These are phyloP conservation scores for Casuarina cunninghamiana DNA, from an alignment of 306 rosid genomes.

Conservation along the genomic window DNA sequence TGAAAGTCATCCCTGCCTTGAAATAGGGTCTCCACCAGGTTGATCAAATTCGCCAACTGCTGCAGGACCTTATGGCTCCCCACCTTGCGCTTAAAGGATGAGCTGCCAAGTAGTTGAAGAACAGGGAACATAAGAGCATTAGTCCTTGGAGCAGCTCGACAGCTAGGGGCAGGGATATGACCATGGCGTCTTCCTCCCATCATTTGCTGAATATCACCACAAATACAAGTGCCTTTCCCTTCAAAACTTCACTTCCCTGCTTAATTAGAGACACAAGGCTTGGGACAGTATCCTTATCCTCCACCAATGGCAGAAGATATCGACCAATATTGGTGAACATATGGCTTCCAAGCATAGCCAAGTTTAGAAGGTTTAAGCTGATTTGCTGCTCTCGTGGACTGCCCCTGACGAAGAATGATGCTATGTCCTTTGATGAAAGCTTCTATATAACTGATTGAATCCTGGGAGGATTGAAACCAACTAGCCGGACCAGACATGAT, in stretches of 20 bases:
- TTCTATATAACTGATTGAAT: constrained; percentile 69
- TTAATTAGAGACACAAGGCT: constrained; percentile 71
- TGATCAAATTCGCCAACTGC: constrained; percentile 77
- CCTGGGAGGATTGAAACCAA: constrained; percentile 76
- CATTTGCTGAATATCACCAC: constrained; percentile 89
- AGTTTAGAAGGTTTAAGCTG: constrained; percentile 82
- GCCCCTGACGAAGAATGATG: constrained; percentile 76
- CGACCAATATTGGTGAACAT: constrained; percentile 68
- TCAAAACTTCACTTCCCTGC: constrained; percentile 44
- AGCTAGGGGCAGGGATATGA: constrained; percentile 38
- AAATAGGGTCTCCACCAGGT: constrained; percentile 77
- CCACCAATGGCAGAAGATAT: constrained; percentile 64
- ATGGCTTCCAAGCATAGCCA: constrained; percentile 87
- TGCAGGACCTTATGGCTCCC: constrained; percentile 64
- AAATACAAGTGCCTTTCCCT: constrained; percentile 66
- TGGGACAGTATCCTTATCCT: constrained; percentile 82
- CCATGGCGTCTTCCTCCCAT: constrained; percentile 95
- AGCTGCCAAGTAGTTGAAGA: constrained; percentile 59
- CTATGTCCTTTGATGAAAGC: constrained; percentile 80
- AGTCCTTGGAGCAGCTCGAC: no score
- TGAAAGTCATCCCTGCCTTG: constrained; percentile 99
- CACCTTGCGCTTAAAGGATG: constrained; percentile 79
- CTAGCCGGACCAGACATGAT: constrained; percentile 91
- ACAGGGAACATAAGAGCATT: no score
- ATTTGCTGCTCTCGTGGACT: constrained; percentile 91